Conservation (phyloP, 768 basidiomycete genomes). For the Kwoniella dendrophila region DNA sequence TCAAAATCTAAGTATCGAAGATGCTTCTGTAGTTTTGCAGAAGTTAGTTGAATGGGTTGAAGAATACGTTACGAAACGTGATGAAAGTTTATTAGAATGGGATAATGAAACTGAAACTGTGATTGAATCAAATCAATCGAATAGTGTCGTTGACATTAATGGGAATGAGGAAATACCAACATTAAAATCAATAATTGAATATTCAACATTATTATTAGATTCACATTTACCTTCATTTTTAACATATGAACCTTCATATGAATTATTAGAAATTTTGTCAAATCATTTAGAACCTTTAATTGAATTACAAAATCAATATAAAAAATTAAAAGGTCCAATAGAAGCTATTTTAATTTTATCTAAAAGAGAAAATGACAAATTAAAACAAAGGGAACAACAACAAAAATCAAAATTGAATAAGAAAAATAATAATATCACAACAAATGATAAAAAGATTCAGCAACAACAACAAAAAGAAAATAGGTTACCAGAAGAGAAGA, state of each 20-base stretch:
- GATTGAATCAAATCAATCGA: background rate
- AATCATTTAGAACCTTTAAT: constrained; percentile 35
- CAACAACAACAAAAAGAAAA: no score
- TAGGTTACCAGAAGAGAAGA: constrained; percentile 24
- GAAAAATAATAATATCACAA: constrained; percentile 16
- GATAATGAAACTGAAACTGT: constrained; percentile 8
- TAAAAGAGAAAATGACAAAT: constrained; percentile 32
- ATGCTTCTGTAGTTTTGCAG: constrained; percentile 38
- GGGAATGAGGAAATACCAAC: constrained; percentile 5
- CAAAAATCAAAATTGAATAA: background rate
- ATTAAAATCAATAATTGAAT: constrained; percentile 29
- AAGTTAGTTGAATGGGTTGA: constrained; percentile 42
- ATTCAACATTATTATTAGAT: constrained; percentile 46
- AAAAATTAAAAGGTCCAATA: constrained; percentile 41
- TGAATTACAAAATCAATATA: constrained; percentile 40
- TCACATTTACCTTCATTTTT: constrained; percentile 50
- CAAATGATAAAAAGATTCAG: no score
- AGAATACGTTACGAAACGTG: constrained; percentile 21
- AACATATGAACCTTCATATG: constrained; percentile 39
- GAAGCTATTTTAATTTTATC: constrained; percentile 48
- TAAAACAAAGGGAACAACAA: constrained; percentile 12
- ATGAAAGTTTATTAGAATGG: constrained; percentile 30
- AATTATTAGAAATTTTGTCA: constrained; percentile 37
- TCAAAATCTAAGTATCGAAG: constrained; percentile 34
- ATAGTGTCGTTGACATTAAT: background rate